phyloP scores from a whole-genome alignment of 441 rosid genomes.

The Adansonia gregorii region DNA sequence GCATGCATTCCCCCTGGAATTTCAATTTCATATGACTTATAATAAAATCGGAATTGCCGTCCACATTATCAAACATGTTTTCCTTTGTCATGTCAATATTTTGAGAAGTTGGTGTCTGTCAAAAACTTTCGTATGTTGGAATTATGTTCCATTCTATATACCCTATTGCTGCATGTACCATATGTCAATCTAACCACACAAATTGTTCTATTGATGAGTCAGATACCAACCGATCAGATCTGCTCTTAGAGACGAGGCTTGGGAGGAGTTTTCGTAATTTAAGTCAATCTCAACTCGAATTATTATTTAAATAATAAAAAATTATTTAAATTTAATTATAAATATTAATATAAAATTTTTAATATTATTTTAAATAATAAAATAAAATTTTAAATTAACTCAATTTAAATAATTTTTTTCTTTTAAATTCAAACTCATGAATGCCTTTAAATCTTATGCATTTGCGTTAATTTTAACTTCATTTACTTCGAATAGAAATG shows the following conservation, averaged over 20 bases:
- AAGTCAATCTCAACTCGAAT: too few species aligned
- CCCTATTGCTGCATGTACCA: slow-evolving; percentile 3
- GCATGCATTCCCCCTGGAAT: too few species aligned
- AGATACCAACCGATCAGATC: neutral
- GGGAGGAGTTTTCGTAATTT: too few species aligned
- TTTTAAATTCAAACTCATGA: neutral
- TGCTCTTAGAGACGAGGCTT: too few species aligned
- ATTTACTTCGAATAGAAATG: neutral
- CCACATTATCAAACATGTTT: neutral
- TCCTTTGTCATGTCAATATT: neutral
- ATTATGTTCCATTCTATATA: slow-evolving; percentile 7
- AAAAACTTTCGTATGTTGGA: neutral
- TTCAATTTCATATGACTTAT: neutral
- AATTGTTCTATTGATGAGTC: slow-evolving; percentile 5
- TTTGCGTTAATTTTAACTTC: neutral
- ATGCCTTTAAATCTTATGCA: neutral
- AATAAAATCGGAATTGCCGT: neutral
- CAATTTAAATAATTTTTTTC: neutral
- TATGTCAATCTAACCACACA: neutral
- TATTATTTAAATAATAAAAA: too few species aligned
- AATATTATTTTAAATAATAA: too few species aligned
- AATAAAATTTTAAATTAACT: neutral
- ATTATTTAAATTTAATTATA: too few species aligned
- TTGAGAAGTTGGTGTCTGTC: neutral
- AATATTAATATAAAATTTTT: too few species aligned